Evolutionary conservation across 2,329 filamentous ascomycete genomes (phyloP).

Genomic region (Niveomyces coronatus): DNA sequence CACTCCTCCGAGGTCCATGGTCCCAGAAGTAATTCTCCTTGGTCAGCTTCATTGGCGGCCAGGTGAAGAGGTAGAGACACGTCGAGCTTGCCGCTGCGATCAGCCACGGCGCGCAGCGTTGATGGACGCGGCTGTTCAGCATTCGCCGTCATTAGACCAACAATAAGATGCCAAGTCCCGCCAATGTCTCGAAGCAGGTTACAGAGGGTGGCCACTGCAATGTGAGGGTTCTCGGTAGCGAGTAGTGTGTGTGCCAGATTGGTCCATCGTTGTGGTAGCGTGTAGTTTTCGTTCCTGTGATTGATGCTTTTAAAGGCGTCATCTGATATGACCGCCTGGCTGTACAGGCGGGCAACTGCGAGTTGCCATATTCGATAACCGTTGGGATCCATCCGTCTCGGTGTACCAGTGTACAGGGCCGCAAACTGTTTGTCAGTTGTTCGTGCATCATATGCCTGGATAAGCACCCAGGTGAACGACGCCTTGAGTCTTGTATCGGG

Average conservation of each 20-base stretch:
- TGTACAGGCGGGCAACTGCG: neutral
- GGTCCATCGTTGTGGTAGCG: neutral
- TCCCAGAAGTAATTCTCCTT: neutral
- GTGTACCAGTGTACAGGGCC: neutral
- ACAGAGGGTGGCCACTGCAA: neutral
- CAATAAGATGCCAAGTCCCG: conserved; percentile 4
- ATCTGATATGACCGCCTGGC: neutral
- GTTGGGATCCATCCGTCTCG: neutral
- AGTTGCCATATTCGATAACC: conserved; percentile 5
- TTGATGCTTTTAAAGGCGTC: neutral
- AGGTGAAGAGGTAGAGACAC: neutral
- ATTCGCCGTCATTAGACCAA: neutral
- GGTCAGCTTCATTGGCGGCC: neutral
- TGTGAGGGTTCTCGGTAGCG: neutral
- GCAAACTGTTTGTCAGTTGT: conserved; percentile 12
- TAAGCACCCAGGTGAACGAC: conserved; percentile 16
- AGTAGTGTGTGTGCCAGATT: neutral
- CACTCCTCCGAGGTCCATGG: neutral
- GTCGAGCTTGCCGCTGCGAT: neutral
- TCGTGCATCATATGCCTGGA: conserved; percentile 12
- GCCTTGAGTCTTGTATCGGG: conserved; percentile 4
- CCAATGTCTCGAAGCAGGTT: neutral
- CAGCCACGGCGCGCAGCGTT: neutral
- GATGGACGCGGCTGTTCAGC: neutral
- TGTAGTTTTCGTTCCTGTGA: neutral